Evolutionary conservation across 169 alveolate genomes (phyloP), one percentile per base, ranked within the genome.

Genomic region (Cryptosporidium muris): DNA sequence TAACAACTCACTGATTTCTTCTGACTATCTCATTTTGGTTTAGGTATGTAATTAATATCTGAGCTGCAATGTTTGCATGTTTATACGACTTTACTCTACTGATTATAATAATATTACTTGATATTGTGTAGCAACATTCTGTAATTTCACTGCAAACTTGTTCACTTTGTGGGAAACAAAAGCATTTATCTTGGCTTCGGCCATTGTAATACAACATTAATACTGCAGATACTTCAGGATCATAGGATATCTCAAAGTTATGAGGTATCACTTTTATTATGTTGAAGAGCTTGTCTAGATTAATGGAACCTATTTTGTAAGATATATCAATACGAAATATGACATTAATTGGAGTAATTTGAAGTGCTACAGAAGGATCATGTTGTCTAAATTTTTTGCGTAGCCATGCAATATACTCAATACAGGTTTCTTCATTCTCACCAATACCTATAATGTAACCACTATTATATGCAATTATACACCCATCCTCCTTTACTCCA

Each of bases 401-500:
- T 43, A 74, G 56, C 85, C 85, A 74, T 58, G 53, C 42, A 42
- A 74, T 74, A 25, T 74, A 56, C 11, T 74, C 85, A 2, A 45
- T 42, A 48, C 85, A 56, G 2, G 85, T 74, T 14, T 74, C 85
- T 68, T 74, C 85, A 52, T 58, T 74, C 63, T 74, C 85, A 16
- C 85, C 85, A 56, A 58, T 48, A 25, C 85, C 51, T 51, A 74
- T 12, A 14, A 74, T 74, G 60, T 74, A 74, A 63, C 85, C 85
- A 74, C 74, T 74, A 36, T 74, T 74, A 34, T 74, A 74, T 5
- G 85, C 85, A 6, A 74, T 48, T 16, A 74, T 54, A 42, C 66
- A 74, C 51, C 85, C 85, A n/a, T 74, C 85, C 49, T 74, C 85
- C 49, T 74, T 74, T 42, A 74, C 63, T n/a, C 85, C 85, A 25